Conservation (phyloP, 371 early-diverging fungal species). For the Cokeromyces recurvatus region DNA sequence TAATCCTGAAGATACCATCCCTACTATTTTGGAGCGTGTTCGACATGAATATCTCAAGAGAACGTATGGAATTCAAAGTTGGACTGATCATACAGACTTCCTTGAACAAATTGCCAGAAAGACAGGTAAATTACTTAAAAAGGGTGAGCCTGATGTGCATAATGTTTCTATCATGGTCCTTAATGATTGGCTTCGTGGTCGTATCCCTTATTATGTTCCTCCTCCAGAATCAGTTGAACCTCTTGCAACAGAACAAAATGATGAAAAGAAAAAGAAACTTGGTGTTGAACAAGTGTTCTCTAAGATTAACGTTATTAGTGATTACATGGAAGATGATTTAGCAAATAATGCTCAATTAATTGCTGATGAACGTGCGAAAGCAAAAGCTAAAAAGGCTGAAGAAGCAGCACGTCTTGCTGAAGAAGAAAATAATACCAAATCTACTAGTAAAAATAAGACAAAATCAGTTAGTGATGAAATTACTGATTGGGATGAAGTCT, state of each 20-base stretch:
- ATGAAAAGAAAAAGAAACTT: slow-evolving; percentile 33
- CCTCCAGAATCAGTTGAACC: slow-evolving; percentile 69
- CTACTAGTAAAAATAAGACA: slow-evolving; percentile 15
- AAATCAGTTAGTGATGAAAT: slow-evolving; percentile 41
- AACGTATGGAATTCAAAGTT: slow-evolving; percentile 85
- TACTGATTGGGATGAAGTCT: slow-evolving; percentile 88
- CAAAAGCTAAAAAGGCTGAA: slow-evolving; percentile 39
- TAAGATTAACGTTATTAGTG: slow-evolving; percentile 77
- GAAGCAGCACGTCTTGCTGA: slow-evolving; percentile 23
- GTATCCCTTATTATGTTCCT: slow-evolving; percentile 92
- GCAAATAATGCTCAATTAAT: slow-evolving; percentile 53
- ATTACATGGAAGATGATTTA: slow-evolving; percentile 75
- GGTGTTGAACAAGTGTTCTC: slow-evolving; percentile 78
- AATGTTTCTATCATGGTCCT: slow-evolving; percentile 97
- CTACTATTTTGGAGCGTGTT: slow-evolving; percentile 81
- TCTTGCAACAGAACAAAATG: slow-evolving; percentile 21
- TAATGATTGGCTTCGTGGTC: slow-evolving; percentile 99
- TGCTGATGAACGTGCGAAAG: slow-evolving; percentile 48
- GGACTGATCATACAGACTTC: slow-evolving; percentile 88
- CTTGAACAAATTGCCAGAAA: slow-evolving; percentile 85
- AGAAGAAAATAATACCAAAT: slow-evolving; percentile 1
- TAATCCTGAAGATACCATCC: slow-evolving; percentile 93
- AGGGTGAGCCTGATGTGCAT: slow-evolving; percentile 93
- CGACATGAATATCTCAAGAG: slow-evolving; percentile 85
- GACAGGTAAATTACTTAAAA: slow-evolving; percentile 94